phyloP scores from a whole-genome alignment of 2,329 filamentous ascomycete genomes.

The Exutisphaerella laricina region DNA sequence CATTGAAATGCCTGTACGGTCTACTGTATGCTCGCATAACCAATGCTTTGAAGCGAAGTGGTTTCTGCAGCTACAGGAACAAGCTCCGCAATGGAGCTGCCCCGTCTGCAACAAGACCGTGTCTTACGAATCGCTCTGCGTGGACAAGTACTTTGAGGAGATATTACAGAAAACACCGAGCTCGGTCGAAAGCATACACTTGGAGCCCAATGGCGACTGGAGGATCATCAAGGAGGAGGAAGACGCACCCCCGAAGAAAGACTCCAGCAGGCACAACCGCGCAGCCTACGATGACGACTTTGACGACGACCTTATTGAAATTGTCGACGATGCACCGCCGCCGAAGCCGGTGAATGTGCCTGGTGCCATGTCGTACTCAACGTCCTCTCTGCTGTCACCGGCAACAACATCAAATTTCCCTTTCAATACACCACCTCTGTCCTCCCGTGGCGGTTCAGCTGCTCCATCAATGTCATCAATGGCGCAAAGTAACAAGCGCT shows the following conservation, averaged over 20 bases:
- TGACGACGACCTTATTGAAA: slow-evolving; percentile 43
- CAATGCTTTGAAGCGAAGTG: slow-evolving; percentile 93
- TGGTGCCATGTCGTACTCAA: slow-evolving; percentile 24
- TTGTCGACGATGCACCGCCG: slow-evolving; percentile 32
- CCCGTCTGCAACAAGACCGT: slow-evolving; percentile 84
- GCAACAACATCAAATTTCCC: slow-evolving; percentile 31
- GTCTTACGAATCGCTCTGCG: slow-evolving; percentile 72
- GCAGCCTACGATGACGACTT: slow-evolving; percentile 37
- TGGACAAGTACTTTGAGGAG: slow-evolving; percentile 87
- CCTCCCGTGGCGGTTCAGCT: slow-evolving; percentile 40
- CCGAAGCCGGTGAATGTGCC: slow-evolving; percentile 34
- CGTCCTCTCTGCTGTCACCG: slow-evolving; percentile 16
- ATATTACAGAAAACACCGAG: slow-evolving; percentile 70
- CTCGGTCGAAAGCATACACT: slow-evolving; percentile 75
- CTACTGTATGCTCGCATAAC: slow-evolving; percentile 74
- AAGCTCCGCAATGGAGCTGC: slow-evolving; percentile 94
- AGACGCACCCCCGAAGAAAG: slow-evolving; percentile 34
- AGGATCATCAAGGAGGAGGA: slow-evolving; percentile 43
- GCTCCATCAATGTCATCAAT: slow-evolving; percentile 30
- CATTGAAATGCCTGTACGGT: slow-evolving; percentile 73
- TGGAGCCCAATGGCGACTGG: slow-evolving; percentile 85
- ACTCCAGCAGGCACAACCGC: slow-evolving; percentile 31
- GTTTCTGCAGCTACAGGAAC: slow-evolving; percentile 89
- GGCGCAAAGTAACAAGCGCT: slow-evolving; percentile 39
- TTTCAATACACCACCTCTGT: slow-evolving; percentile 42